Evolutionary conservation across 176 grass and related monocot genomes (phyloP), one percentile per base, ranked within the genome.

Genomic region (Raddia distichophylla): DNA sequence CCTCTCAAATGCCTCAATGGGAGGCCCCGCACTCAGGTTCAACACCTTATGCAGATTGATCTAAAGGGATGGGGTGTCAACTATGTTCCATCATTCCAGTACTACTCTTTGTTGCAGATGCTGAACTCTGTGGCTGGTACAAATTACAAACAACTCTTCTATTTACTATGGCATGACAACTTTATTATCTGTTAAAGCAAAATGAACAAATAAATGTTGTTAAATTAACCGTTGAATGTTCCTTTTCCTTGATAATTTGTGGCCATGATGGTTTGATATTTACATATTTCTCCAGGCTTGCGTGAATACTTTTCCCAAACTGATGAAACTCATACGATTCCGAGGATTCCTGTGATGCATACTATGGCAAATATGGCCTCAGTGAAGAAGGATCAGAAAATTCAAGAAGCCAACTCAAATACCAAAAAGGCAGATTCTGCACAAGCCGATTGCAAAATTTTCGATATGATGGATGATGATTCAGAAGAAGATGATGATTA

Each of bases 41-140:
- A 98, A 81, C 84, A 98, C 74, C 88, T 98, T 87, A 98, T 98
- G 90, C 95, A 98, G 86, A 95, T 98, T 86, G 95, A 98, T 89
- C 80, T 98, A 32, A 98, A 91, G 69, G 95, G 95, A 87, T 98
- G 92, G 95, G 92, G 90, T 5, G 62, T 87, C 14, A 86, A 91
- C 64, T 98, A 91, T 43, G 14, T 95, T 67, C 77, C 95, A 69
- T 95, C 95, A 82, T 95, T 98, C 82, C 92, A 98, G 71, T 94
- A 98, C 78, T 67, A 98, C 91, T 93, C 92, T 89, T 83, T 98
- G 79, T 68, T 95, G 90, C 95, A 98, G 77, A 95, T 98, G 95
- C 86, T 95, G 74, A 98, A 94, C 78, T 94, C 86, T 82, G 95
- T 98, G 79, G 90, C 95, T 87, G 95, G 93, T 96, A 96, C 82